A percentile compares a stretch with the other conserved stretches of the same genome.
These are phyloP conservation scores for Diplodia sapinea DNA, from an alignment of 2,329 filamentous ascomycete species.

Conservation along the genomic window DNA sequence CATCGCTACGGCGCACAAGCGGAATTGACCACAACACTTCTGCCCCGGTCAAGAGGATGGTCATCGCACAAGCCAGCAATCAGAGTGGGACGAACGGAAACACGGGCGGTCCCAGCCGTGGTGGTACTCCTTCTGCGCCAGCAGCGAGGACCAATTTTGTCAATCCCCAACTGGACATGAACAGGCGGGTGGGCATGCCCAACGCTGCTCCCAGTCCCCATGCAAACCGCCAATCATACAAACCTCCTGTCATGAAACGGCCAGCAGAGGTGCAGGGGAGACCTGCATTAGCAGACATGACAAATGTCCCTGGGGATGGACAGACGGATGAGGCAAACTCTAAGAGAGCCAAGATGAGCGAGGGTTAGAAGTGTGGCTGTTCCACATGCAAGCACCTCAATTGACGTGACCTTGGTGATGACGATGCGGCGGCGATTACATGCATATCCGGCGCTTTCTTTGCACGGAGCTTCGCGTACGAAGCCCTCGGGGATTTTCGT, in stretches of 20 bases:
- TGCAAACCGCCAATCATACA: constrained; percentile 53
- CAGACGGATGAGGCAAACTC: constrained; percentile 46
- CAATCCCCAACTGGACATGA: constrained; percentile 55
- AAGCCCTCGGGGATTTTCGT: not conserved
- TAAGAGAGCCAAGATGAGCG: constrained; percentile 29
- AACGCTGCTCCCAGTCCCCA: constrained; percentile 50
- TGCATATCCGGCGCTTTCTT: constrained; percentile 3
- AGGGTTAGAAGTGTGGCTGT: constrained; percentile 32
- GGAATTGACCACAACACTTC: constrained; percentile 83
- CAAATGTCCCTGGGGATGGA: constrained; percentile 46
- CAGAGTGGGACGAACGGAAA: constrained; percentile 1
- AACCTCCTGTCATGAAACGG: constrained; percentile 46
- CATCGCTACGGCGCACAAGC: constrained; percentile 86
- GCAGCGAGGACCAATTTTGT: constrained; percentile 50
- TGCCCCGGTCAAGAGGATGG: constrained; percentile 62
- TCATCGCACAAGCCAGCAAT: constrained; percentile 21
- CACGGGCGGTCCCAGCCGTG: constrained; percentile 14
- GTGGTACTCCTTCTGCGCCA: not conserved
- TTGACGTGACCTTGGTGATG: not conserved
- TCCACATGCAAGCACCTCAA: not conserved
- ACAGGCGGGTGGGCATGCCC: constrained; percentile 58
- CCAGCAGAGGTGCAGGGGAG: constrained; percentile 37
- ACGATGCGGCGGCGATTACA: not conserved
- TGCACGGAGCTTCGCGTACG: not conserved
- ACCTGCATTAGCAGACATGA: constrained; percentile 53